A percentile compares a stretch with the other conserved stretches of the same genome.
These are phyloP conservation scores for Aspergillus transmontanensis DNA, from an alignment of 2,329 filamentous ascomycete species.

Conservation along the genomic window DNA sequence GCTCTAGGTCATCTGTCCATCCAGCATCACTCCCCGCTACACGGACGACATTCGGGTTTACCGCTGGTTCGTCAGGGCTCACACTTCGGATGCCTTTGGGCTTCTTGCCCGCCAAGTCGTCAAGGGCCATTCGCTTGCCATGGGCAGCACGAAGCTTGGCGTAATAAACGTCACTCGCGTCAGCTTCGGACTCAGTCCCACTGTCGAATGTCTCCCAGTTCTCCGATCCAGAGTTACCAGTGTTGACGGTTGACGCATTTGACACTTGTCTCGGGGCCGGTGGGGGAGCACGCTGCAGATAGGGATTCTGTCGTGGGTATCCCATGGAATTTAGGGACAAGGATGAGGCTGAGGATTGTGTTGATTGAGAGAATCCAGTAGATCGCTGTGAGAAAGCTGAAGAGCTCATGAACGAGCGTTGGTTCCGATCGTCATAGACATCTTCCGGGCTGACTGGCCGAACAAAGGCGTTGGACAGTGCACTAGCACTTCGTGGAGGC, in stretches of 20 bases:
- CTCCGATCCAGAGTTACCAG: conserved; percentile 77
- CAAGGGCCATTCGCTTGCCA: conserved; percentile 61
- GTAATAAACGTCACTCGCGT: conserved; percentile 77
- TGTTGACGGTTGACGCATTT: conserved; percentile 66
- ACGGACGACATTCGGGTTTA: conserved; percentile 46
- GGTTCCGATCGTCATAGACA: conserved; percentile 72
- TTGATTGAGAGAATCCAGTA: conserved; percentile 42
- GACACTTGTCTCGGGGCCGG: conserved; percentile 67
- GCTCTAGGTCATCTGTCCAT: conserved; percentile 56
- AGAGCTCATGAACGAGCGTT: conserved; percentile 50
- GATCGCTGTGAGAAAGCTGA: conserved; percentile 45
- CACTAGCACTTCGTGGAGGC: conserved; percentile 56
- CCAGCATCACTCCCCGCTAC: conserved; percentile 55
- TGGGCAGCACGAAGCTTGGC: conserved; percentile 72
- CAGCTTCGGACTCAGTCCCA: conserved; percentile 71
- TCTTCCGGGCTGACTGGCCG: conserved; percentile 73
- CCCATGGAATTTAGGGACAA: conserved; percentile 35
- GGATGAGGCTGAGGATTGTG: conserved; percentile 45
- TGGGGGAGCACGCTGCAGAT: conserved; percentile 38
- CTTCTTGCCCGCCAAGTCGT: conserved; percentile 47
- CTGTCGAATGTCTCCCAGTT: conserved; percentile 99
- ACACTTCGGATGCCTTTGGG: conserved; percentile 51
- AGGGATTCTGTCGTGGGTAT: conserved; percentile 39
- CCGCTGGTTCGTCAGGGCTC: conserved; percentile 43
- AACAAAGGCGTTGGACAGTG: conserved; percentile 53